Evolutionary conservation across 768 basidiomycete genomes (phyloP), one percentile per base, ranked within the genome.

Genomic region (Melanogaster broomeanus): DNA sequence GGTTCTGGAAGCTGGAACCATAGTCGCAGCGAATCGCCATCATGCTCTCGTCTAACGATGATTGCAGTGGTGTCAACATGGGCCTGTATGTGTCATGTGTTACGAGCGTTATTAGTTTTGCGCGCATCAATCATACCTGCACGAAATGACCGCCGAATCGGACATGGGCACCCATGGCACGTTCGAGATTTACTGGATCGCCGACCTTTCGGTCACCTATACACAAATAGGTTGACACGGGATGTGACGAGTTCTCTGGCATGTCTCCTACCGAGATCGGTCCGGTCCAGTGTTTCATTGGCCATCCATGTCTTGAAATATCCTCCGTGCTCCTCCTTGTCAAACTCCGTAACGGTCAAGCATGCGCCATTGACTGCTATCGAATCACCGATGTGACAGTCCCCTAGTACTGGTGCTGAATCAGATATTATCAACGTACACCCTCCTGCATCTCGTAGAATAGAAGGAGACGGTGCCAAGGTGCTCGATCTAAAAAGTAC

Each of bases 101-200:
- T 30, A 19, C 39, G 28, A 8, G 9, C 8, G 35, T 19, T 33
- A 24, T 24, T 30, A 37, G 4, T 24, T 39, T 9, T 22, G 28
- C 25, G 46, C 18, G 41, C 35, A 12, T n/a, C 18, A 47, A 15
- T 8, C 76, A 49, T 62, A 91, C 94, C 83, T 98, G 96, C 19
- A 99, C 97, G 65, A 95, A 94, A 67, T 99, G 97, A 11, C 97
- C 97, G 24, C 97, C 97, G 62, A 98, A 97, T 49, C 96, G 78
- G 16, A 82, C 85, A 72, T 94, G 90, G 5, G 88, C 86, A 19
- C 84, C 86, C 92, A 98, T 93, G 3, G 97, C 97, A 44, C 97
- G 82, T 74, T 99, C 97, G 34, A 95, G 77, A 68, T 98, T 98
- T 41, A 98, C 81, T 60, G 84, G 78, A 57, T 92, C 86, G 18